Evolutionary conservation across 129 eudicot genomes (phyloP), one percentile per base, ranked within the genome.

Genomic region (Arctium minus): DNA sequence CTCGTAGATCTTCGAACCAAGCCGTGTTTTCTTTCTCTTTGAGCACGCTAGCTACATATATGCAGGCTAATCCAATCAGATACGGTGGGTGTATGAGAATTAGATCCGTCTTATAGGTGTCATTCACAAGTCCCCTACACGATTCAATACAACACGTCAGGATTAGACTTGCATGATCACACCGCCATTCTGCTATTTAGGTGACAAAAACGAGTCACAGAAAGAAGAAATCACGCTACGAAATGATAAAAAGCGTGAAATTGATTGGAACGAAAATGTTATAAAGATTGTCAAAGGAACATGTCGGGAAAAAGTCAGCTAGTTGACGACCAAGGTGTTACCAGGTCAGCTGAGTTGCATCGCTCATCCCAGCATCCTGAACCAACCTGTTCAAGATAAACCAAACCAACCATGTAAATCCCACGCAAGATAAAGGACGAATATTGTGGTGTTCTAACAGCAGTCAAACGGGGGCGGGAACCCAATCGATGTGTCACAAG

Each of bases 1-100:
- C 99, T 42, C 92, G 93, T 32, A 96, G 94, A 91, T 96, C 98
- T 91, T 96, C 99, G 79, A 96, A 96, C 99, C 99, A 96, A 76
- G 99, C 87, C 2, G 94, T 87, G 73, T 88, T 96, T 77, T 96
- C 99, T 87, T 96, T 93, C 29, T 96, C 99, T 79, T 88, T 93
- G 74, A 89, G 89, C 68, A 90, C 98, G 68, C 97, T 91, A 33
- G 98, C 95, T 73, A 93, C 92, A 86, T 91, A 96, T 71, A 96
- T 90, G 92, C 97, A 93, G 37, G 99, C 99, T 65, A 96, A 81
- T 70, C 98, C 92, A 83, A 96, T 96, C 89, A 96, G 85, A 86
- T 96, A 89, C 12, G 99, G 99, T 84, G 99, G 98, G 77, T 96
- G 94, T 70, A 91, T 79, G 22, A 96, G 94, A 84, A 96, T 91